Evolutionary conservation across 441 rosid species (phyloP).

Genomic region (Adansonia madagascariensis): DNA sequence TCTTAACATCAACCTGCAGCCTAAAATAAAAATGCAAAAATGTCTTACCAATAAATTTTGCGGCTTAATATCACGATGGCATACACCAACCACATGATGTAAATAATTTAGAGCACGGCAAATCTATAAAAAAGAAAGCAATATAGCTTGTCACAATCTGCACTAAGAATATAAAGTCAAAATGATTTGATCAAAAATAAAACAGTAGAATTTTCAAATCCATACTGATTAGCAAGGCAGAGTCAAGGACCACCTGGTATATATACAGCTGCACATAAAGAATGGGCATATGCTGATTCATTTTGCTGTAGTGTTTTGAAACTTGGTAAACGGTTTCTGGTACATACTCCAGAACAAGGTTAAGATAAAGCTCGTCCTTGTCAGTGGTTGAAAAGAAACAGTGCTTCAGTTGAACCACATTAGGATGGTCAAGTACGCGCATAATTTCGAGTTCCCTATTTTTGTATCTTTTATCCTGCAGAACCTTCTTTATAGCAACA

Average conservation of each 20-base stretch:
- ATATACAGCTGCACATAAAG: conserved; percentile 70
- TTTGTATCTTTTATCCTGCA: conserved; percentile 93
- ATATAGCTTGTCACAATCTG: conserved; percentile 15
- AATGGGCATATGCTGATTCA: conserved; percentile 68
- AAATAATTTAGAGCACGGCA: conserved; percentile 79
- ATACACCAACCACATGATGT: conserved; percentile 72
- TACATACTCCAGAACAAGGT: conserved; percentile 79
- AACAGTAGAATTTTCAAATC: conserved; percentile 11
- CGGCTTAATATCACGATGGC: conserved; percentile 93
- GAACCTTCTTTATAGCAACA: conserved; percentile 89
- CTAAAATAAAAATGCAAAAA: conserved; percentile 18
- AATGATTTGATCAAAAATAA: neutral
- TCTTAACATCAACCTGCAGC: neutral
- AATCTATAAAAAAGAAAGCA: conserved; percentile 50
- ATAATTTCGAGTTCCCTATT: conserved; percentile 86
- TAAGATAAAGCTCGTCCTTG: conserved; percentile 74
- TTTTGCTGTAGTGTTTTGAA: conserved; percentile 63
- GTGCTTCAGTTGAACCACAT: conserved; percentile 72
- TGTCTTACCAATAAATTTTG: conserved; percentile 75
- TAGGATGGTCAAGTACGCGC: conserved; percentile 73
- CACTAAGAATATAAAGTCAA: neutral
- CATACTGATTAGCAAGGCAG: neutral
- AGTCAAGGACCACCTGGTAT: conserved; percentile 61
- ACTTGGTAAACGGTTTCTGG: conserved; percentile 79
- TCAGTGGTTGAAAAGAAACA: conserved; percentile 78